Evolutionary conservation across 768 basidiomycete genomes (phyloP), one percentile per base, ranked within the genome.

Genomic region (Auriculariales sp.): DNA sequence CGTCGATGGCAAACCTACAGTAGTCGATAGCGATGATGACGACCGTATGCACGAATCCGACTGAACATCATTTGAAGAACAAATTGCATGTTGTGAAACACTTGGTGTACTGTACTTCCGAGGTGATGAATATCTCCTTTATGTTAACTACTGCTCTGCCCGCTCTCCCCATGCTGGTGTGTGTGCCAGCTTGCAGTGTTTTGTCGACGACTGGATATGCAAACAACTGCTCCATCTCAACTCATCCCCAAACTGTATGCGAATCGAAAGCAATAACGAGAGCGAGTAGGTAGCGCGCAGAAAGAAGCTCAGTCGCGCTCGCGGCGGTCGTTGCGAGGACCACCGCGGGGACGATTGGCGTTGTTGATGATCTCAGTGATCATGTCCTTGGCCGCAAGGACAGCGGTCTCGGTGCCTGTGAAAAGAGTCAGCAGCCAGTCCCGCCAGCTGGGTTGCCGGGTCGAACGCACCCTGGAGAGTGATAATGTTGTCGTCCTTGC

Each of bases 401-500:
- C 75, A 51, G 82, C 77, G 48, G 68, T 62, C 62, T 83, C 78
- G 19, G 83, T 71, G 50, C 87, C 87, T 89, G 57, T 25, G n/a
- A 48, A 44, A 24, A 19, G 22, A 19, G 27, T 19, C 28, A 25
- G 55, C 36, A 55, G 52, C 28, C n/a, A 28, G 30, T 30, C 17
- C 28, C 4, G 45, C 32, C 48, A 22, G 5, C 1, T 45, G 11
- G 24, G 17, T 42, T 47, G 42, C 36, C 35, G 28, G 25, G 47
- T 28, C 48, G 28, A 3, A 68, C 81, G 55, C 59, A 90, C 90
- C 92, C 46, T 83, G 78, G 59, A 97, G 83, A 55, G 84, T 77
- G 58, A 95, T 93, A 28, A 80, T 81, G 63, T 72, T 87, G 60
- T 84, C 85, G 54, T 92, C 91, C 55, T 87, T 79, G 63, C 88